Evolutionary conservation across 352 stramenopile species (phyloP).

Genomic region (Globisporangium sylvaticum): DNA sequence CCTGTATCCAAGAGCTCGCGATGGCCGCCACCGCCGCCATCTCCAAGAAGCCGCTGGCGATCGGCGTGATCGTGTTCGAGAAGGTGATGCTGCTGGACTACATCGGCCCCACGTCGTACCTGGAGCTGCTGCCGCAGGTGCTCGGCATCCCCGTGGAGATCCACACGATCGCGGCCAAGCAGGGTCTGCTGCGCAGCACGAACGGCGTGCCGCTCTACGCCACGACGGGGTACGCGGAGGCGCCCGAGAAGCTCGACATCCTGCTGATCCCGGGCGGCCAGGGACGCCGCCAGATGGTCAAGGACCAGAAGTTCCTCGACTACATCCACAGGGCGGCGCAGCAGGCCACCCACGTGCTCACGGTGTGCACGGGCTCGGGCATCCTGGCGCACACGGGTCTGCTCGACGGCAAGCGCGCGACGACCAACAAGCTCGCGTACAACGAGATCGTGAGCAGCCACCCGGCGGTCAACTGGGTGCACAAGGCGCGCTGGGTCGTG

Average conservation of each 20-base stretch:
- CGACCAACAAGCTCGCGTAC: conserved; percentile 28
- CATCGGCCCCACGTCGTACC: conserved; percentile 50
- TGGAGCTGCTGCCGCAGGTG: conserved; percentile 48
- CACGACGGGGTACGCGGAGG: conserved; percentile 18
- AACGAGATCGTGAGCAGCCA: conserved; percentile 13
- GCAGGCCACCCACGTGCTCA: conserved; percentile 16
- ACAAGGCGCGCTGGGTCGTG: conserved; percentile 30
- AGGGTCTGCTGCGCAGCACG: conserved; percentile 32
- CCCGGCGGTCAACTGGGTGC: conserved; percentile 24
- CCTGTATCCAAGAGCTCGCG: not conserved
- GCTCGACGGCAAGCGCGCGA: conserved; percentile 25
- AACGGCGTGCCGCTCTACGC: conserved; percentile 30
- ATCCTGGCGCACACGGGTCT: conserved; percentile 25
- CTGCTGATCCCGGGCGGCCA: conserved; percentile 18
- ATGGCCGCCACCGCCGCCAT: not conserved
- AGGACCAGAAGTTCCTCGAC: conserved; percentile 15
- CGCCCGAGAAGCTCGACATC: conserved; percentile 20
- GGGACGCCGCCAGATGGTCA: conserved; percentile 13
- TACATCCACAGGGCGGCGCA: conserved; percentile 17
- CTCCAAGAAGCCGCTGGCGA: conserved; percentile 19
- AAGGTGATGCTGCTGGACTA: conserved; percentile 58
- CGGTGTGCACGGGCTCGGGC: conserved; percentile 23
- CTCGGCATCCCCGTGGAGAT: conserved; percentile 39
- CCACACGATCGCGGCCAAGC: conserved; percentile 37
- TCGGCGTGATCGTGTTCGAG: conserved; percentile 62